phyloP scores from a whole-genome alignment of 2,329 filamentous ascomycete species.

The Neopestalotiopsis sp. region DNA sequence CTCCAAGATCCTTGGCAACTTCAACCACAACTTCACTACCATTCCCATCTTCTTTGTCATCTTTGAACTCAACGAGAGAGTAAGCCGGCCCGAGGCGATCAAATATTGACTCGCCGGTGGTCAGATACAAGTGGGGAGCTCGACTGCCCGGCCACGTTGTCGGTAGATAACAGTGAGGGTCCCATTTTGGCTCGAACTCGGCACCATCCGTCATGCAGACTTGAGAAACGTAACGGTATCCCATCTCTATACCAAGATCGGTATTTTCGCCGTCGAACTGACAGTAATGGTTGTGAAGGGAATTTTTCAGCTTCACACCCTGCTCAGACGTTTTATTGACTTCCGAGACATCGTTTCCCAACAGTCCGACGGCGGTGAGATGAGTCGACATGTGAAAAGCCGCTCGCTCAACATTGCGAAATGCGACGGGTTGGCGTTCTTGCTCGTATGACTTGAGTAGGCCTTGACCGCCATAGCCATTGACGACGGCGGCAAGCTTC shows the following conservation, averaged over 20 bases:
- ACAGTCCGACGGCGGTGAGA: neutral
- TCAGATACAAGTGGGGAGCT: neutral
- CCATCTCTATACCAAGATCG: neutral
- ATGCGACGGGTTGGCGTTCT: conserved; percentile 42
- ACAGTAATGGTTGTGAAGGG: neutral
- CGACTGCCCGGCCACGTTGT: neutral
- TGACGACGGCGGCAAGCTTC: conserved; percentile 43
- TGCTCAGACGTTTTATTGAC: neutral
- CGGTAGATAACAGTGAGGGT: neutral
- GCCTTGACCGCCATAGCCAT: conserved; percentile 22
- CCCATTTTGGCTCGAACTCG: neutral
- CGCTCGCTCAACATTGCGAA: neutral
- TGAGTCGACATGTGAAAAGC: neutral
- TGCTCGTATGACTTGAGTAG: conserved; percentile 43
- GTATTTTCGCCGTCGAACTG: neutral
- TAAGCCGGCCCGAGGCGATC: neutral
- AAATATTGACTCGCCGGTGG: neutral
- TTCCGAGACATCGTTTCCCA: neutral
- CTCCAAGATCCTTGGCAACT: neutral
- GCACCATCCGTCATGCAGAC: neutral
- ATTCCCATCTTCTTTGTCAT: neutral
- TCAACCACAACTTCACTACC: neutral
- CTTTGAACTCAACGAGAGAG: neutral
- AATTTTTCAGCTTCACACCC: neutral
- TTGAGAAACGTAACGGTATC: neutral